Evolutionary conservation across 139 green algal species (phyloP), one percentile per base, ranked within the genome.

Genomic region (Chlamydomonas sphaeroides): DNA sequence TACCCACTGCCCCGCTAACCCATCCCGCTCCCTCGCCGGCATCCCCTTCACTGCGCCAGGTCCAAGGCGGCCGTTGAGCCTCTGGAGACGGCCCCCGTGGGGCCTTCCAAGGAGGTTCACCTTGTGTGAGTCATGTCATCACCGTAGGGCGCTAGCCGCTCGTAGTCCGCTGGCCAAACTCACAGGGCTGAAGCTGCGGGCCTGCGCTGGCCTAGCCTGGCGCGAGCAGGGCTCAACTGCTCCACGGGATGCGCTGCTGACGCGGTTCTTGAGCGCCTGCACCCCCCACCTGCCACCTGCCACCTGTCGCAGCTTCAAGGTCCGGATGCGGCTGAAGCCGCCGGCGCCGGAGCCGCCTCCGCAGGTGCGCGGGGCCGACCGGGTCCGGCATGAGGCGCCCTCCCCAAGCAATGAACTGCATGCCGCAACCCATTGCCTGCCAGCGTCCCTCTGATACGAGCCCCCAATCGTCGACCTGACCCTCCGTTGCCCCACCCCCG

Each of bases 21-120:
- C n/a, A n/a, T n/a, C n/a, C n/a, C n/a, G n/a, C n/a, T n/a, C n/a
- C n/a, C n/a, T n/a, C n/a, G n/a, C n/a, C n/a, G n/a, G n/a, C n/a
- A n/a, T n/a, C n/a, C n/a, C n/a, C n/a, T n/a, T n/a, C n/a, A n/a
- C n/a, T n/a, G n/a, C n/a, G n/a, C n/a, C n/a, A n/a, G n/a, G n/a
- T n/a, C n/a, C n/a, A n/a, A n/a, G n/a, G n/a, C n/a, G n/a, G n/a
- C n/a, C n/a, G n/a, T n/a, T n/a, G n/a, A n/a, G n/a, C n/a, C n/a
- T n/a, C n/a, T n/a, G 59, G 35, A 57, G 26, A 38, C 59, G 33
- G 38, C 39, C 0, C 74, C 74, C 1, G n/a, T 62, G 39, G 74
- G 74, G 32, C 74, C 74, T 21, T 32, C 74, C 41, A 59, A 70
- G 3, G 74, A 80, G 41, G 7, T 80, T 32, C 74, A 80, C 59